Base-by-base conservation (phyloP, 2,329 filamentous ascomycete species). In the Metarhizium album region DNA sequence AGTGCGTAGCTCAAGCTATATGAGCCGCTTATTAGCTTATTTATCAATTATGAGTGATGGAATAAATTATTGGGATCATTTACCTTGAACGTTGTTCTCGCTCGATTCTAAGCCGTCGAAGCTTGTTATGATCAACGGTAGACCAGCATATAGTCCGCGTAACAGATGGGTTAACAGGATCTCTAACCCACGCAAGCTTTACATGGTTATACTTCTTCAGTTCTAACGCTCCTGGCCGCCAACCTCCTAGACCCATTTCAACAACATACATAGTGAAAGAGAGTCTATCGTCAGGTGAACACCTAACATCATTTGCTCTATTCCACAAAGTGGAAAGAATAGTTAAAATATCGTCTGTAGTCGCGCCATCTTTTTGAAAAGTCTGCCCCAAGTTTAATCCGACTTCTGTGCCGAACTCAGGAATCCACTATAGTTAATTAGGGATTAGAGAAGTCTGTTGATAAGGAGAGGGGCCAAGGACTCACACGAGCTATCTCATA, bases 11-110 rank as follows among this genome's bases (percentile, higher is more conserved):
- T 45, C 24, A 50, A 46, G 42, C 7, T 29, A 16, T 50, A 22
- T 50, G 24, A 27, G 27, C 27, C 6, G 22, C 20, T 40, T 46
- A 47, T 27, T 14, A 29, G 27, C 27, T 29, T 29, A 29, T 27
- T 27, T 27, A 27, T 27, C 24, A 27, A 27, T 8, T 27, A 27
- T 27, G 24, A 27, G 24, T 27, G 24, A 27, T 27, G 24, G 24
- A 27, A 27, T 27, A 29, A 29, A 29, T 29, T 29, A 29, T 29
- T 29, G 2, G 27, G 27, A 29, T 29, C 27, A 29, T 29, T 24
- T 50, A 46, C 48, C 43, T 50, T 24, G 48, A 50, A 24, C 48
- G 48, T 42, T 50, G 31, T 46, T 50, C 48, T 35, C 47, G 40
- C 48, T 50, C 22, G n/a, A 50, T 50, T 24, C 43, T 9, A 50